A percentile compares a stretch with the other conserved stretches of the same genome.
These are phyloP conservation scores for Pseudocercospora pini-densiflorae DNA, from an alignment of 2,329 filamentous ascomycete species.

Conservation along the genomic window DNA sequence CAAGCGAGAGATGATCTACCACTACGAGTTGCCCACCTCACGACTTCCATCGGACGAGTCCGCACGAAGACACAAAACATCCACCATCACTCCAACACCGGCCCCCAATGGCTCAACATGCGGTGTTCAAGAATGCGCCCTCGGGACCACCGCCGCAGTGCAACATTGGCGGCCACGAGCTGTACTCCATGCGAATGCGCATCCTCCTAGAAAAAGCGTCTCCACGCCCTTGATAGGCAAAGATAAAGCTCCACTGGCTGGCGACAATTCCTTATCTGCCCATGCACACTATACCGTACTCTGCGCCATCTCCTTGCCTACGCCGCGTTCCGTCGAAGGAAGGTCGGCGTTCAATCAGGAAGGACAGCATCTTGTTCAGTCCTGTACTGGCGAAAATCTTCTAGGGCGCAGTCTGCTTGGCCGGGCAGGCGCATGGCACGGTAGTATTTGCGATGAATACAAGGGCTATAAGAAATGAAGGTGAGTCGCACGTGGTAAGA, in stretches of 20 bases:
- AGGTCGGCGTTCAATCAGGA: neutral
- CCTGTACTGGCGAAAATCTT: neutral
- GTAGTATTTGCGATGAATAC: neutral
- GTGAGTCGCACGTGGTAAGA: neutral
- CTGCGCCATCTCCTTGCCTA: neutral
- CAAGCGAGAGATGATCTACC: neutral
- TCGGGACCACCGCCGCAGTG: constrained; percentile 6
- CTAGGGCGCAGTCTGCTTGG: constrained; percentile 12
- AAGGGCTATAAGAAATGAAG: neutral
- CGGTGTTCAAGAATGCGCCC: neutral
- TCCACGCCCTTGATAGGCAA: constrained; percentile 12
- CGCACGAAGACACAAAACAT: neutral
- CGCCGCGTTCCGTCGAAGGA: neutral
- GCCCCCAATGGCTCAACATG: neutral
- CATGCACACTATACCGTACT: neutral
- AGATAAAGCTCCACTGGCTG: constrained; percentile 1
- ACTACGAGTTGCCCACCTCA: neutral
- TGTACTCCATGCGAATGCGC: neutral
- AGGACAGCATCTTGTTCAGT: too few species aligned
- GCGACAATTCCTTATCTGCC: constrained; percentile 16
- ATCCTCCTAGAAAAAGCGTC: neutral
- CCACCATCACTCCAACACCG: neutral
- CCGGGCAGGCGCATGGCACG: neutral
- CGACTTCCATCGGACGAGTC: neutral
- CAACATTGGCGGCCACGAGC: neutral